Conservation (phyloP, 495 filamentous ascomycete species). For the Filosporella fistucella region DNA sequence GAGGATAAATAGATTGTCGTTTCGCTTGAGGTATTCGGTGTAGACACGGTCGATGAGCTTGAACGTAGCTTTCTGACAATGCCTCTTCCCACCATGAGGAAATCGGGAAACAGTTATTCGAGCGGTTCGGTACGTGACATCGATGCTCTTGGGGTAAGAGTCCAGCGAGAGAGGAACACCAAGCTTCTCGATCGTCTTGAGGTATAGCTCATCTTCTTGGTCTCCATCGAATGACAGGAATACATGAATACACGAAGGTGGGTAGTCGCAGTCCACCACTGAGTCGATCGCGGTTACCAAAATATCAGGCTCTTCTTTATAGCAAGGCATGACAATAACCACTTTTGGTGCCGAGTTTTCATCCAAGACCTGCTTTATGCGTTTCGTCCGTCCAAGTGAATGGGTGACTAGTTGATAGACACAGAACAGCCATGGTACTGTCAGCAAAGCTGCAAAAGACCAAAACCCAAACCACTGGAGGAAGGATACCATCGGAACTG, state of each 20-base stretch:
- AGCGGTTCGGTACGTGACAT: constrained; percentile 76
- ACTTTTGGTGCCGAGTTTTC: constrained; percentile 87
- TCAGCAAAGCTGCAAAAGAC: constrained; percentile 82
- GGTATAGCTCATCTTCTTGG: constrained; percentile 81
- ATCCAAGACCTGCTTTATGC: constrained; percentile 80
- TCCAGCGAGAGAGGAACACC: constrained; percentile 76
- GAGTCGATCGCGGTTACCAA: constrained; percentile 87
- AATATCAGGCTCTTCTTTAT: constrained; percentile 87
- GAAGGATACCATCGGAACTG: constrained; percentile 54
- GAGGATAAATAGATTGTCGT: constrained; percentile 91
- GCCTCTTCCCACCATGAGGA: constrained; percentile 86
- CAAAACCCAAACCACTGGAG: constrained; percentile 97
- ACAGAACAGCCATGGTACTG: constrained; percentile 89
- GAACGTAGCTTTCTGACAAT: constrained; percentile 93
- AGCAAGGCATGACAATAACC: constrained; percentile 96
- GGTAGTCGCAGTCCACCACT: constrained; percentile 92
- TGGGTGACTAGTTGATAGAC: constrained; percentile 86
- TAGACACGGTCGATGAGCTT: constrained; percentile 94
- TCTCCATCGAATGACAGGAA: constrained; percentile 96
- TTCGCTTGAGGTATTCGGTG: constrained; percentile 76
- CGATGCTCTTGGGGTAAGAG: constrained; percentile 84
- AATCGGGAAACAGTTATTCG: constrained; percentile 92
- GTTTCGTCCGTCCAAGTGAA: constrained; percentile 72
- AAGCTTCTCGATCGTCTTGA: constrained; percentile 82
- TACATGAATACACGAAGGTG: constrained; percentile 87